phyloP scores from a whole-genome alignment of 1,284 basidiomycete genomes.

The Schizophyllum amplum region DNA sequence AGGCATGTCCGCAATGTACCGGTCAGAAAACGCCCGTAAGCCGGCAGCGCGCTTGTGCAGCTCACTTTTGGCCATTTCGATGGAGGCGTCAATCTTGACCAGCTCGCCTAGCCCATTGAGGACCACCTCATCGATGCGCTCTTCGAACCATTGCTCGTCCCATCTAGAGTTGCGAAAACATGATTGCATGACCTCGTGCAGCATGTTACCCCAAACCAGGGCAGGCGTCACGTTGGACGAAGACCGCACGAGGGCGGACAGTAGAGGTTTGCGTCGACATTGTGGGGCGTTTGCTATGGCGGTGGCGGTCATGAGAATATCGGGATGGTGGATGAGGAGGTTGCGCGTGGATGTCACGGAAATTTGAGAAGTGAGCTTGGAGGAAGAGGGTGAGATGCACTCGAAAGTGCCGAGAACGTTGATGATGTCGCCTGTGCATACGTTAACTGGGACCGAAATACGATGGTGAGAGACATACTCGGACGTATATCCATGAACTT shows the following conservation, averaged over 20 bases:
- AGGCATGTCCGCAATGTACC: slow-evolving; percentile 51
- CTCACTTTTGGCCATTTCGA: slow-evolving; percentile 59
- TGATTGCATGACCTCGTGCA: slow-evolving; percentile 83
- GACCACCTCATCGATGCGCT: slow-evolving; percentile 48
- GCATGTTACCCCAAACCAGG: slow-evolving; percentile 83
- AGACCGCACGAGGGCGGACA: slow-evolving; percentile 54
- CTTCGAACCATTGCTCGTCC: slow-evolving; percentile 51
- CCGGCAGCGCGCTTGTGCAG: slow-evolving; percentile 55
- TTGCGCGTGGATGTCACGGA: slow-evolving; percentile 49
- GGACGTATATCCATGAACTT: slow-evolving; percentile 41
- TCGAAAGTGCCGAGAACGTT: slow-evolving; percentile 67
- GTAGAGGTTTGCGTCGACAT: slow-evolving; percentile 76
- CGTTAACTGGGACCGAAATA: background rate
- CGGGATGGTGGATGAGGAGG: slow-evolving; percentile 80
- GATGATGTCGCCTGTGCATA: slow-evolving; percentile 56
- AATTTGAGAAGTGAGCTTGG: slow-evolving; percentile 34
- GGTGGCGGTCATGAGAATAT: slow-evolving; percentile 84
- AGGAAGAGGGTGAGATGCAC: slow-evolving; percentile 22
- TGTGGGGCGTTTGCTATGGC: slow-evolving; percentile 75
- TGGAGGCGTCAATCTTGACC: slow-evolving; percentile 48
- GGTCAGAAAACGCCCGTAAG: slow-evolving; percentile 52
- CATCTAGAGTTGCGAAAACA: slow-evolving; percentile 56
- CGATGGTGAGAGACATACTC: slow-evolving; percentile 30
- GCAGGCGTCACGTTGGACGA: slow-evolving; percentile 52
- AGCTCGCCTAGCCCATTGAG: slow-evolving; percentile 48